Evolutionary conservation across 352 stramenopile species (phyloP), one percentile per base, ranked within the genome.

Genomic region (Aphanomyces invadans): DNA sequence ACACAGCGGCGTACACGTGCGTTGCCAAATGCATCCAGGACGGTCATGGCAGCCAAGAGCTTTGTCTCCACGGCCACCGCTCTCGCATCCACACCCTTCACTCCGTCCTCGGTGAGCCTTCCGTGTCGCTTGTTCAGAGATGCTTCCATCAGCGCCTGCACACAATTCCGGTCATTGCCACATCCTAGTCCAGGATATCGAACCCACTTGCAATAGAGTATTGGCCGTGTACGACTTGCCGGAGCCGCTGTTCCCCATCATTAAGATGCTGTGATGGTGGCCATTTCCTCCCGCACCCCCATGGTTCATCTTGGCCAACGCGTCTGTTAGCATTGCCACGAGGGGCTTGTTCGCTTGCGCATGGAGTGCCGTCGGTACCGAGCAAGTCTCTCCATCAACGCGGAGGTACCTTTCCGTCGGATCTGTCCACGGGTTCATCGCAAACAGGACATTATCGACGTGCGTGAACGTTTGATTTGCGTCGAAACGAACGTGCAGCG

Each of bases 1-100:
- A 45, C n/a, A n/a, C n/a, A n/a, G n/a, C n/a, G 49, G 3, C 55
- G 26, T 63, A 63, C 55, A 15, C 28, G 36, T 21, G 55, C 55
- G 25, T 56, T 51, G 19, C 55, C 55, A 51, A 63, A 52, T 12
- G 55, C 55, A 2, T 63, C 55, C 19, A 63, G 31, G 19, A 63
- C 23, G 21, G 36, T 29, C 7, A 63, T 2, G 4, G 55, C 45
- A 23, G 42, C 11, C 5, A 63, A 23, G 21, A 29, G 31, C 42
- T 44, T 3, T 15, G 21, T 15, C 19, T 12, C 9, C 23, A 17
- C 11, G 10, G 23, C n/a, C 55, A 21, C 12, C 31, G 25, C 25
- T 26, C 3, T 29, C 12, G 21, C 55, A 26, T 11, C 28, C 4
- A 9, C 11, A 19, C 21, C 36, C 45, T 44, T 49, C n/a, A n/a